phyloP scores from a whole-genome alignment of 2,329 filamentous ascomycete species.

The Arthroderma uncinatum region DNA sequence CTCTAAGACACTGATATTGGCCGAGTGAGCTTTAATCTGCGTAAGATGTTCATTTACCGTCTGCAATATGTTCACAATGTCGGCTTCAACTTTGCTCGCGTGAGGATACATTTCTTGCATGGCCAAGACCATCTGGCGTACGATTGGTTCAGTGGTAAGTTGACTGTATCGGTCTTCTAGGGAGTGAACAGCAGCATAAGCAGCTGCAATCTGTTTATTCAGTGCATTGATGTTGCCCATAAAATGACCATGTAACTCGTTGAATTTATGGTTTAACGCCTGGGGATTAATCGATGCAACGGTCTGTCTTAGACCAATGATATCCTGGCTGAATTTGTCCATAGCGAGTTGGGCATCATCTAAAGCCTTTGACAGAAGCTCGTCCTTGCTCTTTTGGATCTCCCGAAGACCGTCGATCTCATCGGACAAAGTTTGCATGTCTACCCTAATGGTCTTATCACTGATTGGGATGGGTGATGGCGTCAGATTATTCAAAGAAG shows the following conservation, averaged over 20 bases:
- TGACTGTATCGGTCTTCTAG: constrained; percentile 43
- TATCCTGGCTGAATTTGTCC: neutral
- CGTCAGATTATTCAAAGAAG: too few species aligned
- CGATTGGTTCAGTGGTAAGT: constrained; percentile 31
- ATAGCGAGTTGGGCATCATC: neutral
- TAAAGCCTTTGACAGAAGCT: neutral
- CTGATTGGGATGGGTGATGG: neutral
- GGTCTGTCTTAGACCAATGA: neutral
- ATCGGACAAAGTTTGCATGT: neutral
- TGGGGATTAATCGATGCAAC: neutral
- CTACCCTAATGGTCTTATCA: neutral
- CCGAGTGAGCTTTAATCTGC: neutral
- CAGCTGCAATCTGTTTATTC: neutral
- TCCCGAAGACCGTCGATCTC: neutral
- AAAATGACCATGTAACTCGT: neutral
- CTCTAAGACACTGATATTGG: neutral
- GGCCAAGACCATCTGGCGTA: constrained; percentile 24
- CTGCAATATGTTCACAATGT: constrained; percentile 9
- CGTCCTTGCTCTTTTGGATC: neutral
- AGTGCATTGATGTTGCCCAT: neutral
- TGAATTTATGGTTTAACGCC: neutral
- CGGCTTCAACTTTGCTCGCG: constrained; percentile 18
- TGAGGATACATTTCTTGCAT: constrained; percentile 30
- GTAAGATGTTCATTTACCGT: neutral
- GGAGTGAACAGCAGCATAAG: constrained; percentile 20